These are phyloP conservation scores for Hypoxylon sp. DNA, from an alignment of 2,329 filamentous ascomycete genomes.

Conservation along the genomic window DNA sequence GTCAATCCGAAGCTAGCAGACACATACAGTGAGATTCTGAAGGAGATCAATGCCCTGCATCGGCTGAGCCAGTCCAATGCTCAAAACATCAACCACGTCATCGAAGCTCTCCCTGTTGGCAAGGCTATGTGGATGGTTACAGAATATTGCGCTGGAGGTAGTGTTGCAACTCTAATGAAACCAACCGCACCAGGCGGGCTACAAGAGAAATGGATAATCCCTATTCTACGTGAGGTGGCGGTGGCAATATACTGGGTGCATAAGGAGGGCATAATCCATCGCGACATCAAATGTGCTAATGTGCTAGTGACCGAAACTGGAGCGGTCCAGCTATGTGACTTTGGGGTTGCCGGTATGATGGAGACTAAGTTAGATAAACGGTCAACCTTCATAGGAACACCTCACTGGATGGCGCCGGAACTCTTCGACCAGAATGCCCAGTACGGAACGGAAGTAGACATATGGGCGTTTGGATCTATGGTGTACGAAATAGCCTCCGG, in stretches of 20 bases:
- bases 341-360: conserved; percentile 83
- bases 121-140: conserved; percentile 89
- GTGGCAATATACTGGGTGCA: conserved; percentile 77
- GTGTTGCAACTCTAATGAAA: conserved; percentile 78
- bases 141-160: conserved; percentile 87
- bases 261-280: conserved; percentile 74
- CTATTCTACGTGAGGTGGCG: conserved; percentile 74
- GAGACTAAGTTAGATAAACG: conserved; percentile 81
- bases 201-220: conserved; percentile 77
- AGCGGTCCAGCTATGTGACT: conserved; percentile 83
- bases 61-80: conserved; percentile 79
- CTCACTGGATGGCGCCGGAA: conserved; percentile 89
- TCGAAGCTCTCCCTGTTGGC: conserved; percentile 81
- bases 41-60: conserved; percentile 76
- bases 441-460: conserved; percentile 80
- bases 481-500: conserved; percentile 85
- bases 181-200: conserved; percentile 73
- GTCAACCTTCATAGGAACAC: conserved; percentile 83
- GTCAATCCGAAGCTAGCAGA: conserved; percentile 73
- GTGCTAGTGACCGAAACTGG: conserved; percentile 83
- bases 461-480: conserved; percentile 87
- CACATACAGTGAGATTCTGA: conserved; percentile 76
- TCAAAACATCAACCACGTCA: conserved; percentile 83
- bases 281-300: conserved; percentile 82
- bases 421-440: conserved; percentile 73